phyloP scores from a whole-genome alignment of 2,329 filamentous ascomycete species.

The Metarhizium anisopliae region DNA sequence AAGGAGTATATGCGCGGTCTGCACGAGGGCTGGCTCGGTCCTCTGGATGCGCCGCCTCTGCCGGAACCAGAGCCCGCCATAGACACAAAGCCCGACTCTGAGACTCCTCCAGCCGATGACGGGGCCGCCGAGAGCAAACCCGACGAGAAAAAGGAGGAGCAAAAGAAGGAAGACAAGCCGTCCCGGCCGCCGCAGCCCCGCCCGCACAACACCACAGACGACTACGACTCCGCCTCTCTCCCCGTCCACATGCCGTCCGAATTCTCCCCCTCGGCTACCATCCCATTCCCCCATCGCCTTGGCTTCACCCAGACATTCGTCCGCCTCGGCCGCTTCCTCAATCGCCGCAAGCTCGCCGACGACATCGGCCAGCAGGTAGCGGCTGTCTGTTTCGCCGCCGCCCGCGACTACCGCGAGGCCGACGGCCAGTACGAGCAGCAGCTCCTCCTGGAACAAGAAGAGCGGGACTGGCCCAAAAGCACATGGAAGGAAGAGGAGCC shows the following conservation, averaged over 20 bases:
- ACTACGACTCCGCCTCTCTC: constrained; percentile 60
- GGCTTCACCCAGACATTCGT: constrained; percentile 87
- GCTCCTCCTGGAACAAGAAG: constrained; percentile 57
- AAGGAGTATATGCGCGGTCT: constrained; percentile 92
- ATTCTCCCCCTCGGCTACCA: constrained; percentile 62
- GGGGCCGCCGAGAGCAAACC: constrained; percentile 15
- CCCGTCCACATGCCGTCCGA: constrained; percentile 58
- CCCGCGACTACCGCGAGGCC: constrained; percentile 40
- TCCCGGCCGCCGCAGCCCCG: constrained; percentile 53
- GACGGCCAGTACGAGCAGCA: constrained; percentile 33
- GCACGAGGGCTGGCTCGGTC: constrained; percentile 94
- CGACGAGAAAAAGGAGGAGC: constrained; percentile 26
- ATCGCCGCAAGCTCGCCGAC: constrained; percentile 76
- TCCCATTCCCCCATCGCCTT: constrained; percentile 81
- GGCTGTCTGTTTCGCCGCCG: constrained; percentile 62
- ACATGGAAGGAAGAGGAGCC: constrained; percentile 49
- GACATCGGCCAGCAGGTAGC: constrained; percentile 81
- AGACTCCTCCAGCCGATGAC: constrained; percentile 14
- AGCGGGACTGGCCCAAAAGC: constrained; percentile 78
- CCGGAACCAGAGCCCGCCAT: constrained; percentile 3
- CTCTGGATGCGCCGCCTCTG: constrained; percentile 54
- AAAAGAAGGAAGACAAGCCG: constrained; percentile 39
- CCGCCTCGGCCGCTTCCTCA: constrained; percentile 81
- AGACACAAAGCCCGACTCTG: constrained; percentile 12
- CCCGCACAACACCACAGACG: constrained; percentile 63